These are phyloP conservation scores for Schizosaccharomyces japonicus DNA, from an alignment of 805 yeast genomes.

Conservation along the genomic window DNA sequence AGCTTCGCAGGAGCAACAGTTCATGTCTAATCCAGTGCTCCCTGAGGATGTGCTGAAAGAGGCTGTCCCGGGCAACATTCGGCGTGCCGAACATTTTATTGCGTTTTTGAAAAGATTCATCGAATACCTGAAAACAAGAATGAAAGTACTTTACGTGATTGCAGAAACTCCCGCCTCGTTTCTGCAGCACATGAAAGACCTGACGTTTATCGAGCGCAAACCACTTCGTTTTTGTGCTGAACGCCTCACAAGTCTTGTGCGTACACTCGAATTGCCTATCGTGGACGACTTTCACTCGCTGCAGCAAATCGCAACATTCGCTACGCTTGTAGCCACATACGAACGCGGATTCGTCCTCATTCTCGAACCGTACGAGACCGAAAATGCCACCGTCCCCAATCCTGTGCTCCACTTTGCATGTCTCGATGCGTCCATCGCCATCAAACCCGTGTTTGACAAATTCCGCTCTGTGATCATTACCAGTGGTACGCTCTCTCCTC, in stretches of 20 bases:
- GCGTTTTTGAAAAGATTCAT: conserved; percentile 79
- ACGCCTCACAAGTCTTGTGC: conserved; percentile 60
- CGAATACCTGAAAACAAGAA: conserved; percentile 83
- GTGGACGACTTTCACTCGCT: conserved; percentile 81
- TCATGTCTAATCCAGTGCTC: conserved; percentile 69
- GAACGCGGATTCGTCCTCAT: conserved; percentile 81
- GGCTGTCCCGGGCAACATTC: conserved; percentile 89
- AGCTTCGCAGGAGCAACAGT: conserved; percentile 34
- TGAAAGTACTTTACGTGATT: conserved; percentile 91
- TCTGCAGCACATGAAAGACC: conserved; percentile 71
- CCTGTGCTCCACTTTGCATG: conserved; percentile 86
- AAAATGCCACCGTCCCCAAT: conserved; percentile 86
- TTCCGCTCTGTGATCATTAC: conserved; percentile 84
- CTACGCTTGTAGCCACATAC: conserved; percentile 83
- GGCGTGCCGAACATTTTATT: conserved; percentile 91
- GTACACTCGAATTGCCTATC: conserved; percentile 69
- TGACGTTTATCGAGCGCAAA: conserved; percentile 77
- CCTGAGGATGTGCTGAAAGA: conserved; percentile 70
- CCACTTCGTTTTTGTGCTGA: conserved; percentile 78
- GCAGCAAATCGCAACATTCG: conserved; percentile 90
- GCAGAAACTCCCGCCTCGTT: conserved; percentile 94
- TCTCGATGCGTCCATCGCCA: conserved; percentile 91
- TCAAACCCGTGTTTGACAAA: conserved; percentile 84
- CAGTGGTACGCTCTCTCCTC: conserved; percentile 91
- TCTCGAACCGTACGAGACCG: conserved; percentile 86